Evolutionary conservation across 495 filamentous ascomycete species (phyloP).

Genomic region (Aspergillus biplanus): DNA sequence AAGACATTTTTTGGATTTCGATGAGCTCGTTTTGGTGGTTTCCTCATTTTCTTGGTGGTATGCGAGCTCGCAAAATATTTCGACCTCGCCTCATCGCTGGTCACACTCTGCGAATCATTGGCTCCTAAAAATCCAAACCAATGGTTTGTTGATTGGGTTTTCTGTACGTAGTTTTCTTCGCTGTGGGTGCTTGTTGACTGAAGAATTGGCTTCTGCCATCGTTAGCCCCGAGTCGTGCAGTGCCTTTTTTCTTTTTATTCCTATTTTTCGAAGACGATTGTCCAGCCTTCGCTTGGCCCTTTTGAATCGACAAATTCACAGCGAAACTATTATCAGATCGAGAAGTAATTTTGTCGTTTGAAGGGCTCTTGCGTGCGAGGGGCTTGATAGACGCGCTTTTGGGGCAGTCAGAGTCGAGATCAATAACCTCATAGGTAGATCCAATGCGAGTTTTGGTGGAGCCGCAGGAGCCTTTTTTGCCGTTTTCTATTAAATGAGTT

Average conservation of each 20-base stretch:
- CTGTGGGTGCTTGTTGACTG: background rate
- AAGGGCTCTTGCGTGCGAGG: background rate
- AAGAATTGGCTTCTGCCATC: background rate
- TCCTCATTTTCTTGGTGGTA: constrained; percentile 4
- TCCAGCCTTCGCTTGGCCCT: background rate
- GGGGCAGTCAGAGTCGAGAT: background rate
- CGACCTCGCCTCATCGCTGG: constrained; percentile 48
- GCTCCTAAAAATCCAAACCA: constrained; percentile 42
- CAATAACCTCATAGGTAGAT: background rate
- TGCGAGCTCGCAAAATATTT: constrained; percentile 37
- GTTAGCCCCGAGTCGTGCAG: background rate
- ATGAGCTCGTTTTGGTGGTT: background rate
- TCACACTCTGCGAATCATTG: constrained; percentile 45
- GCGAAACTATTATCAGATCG: background rate
- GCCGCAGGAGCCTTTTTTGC: background rate
- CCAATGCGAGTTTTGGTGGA: background rate
- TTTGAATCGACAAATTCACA: background rate
- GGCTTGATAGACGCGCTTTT: background rate
- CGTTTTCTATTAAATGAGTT: background rate
- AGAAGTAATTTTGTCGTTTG: background rate
- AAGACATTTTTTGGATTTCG: background rate
- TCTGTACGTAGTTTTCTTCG: constrained; percentile 1
- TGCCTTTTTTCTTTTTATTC: background rate
- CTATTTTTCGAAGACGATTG: background rate
- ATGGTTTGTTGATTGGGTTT: background rate